Conservation (phyloP, 768 basidiomycete genomes). For the Trametes cingulata region DNA sequence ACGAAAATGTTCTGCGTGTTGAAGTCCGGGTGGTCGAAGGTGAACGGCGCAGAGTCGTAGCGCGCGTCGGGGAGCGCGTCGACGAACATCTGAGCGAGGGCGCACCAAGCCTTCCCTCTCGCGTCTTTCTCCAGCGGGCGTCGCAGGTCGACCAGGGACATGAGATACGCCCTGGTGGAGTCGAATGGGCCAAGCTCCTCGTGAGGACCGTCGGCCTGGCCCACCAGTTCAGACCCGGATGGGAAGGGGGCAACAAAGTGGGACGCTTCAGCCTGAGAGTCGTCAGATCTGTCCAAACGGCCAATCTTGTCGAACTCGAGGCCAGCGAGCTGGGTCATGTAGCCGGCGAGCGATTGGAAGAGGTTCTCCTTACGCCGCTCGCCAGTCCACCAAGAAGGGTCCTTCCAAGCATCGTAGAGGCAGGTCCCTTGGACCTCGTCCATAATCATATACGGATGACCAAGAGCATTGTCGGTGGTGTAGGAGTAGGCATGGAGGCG, state of each 20-base stretch:
- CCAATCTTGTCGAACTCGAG: conserved; percentile 14
- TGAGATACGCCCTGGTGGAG: neutral
- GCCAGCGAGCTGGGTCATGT: conserved; percentile 1
- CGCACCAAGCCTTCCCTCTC: neutral
- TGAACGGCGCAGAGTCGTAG: neutral
- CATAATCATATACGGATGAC: conserved; percentile 5
- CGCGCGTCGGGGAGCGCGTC: neutral
- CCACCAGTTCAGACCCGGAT: neutral
- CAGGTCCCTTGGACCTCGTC: conserved; percentile 2
- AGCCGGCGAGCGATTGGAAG: neutral
- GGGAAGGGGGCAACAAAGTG: neutral
- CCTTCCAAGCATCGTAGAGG: conserved; percentile 9
- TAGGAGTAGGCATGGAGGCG: conserved; percentile 21
- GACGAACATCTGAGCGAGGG: neutral
- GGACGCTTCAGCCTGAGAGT: neutral
- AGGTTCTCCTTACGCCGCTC: conserved; percentile 1
- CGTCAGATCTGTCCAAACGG: neutral
- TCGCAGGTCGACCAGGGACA: neutral
- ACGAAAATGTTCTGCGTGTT: conserved; percentile 11
- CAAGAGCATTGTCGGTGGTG: neutral
- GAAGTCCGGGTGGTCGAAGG: conserved; percentile 6
- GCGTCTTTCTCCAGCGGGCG: neutral
- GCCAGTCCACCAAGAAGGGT: conserved; percentile 7
- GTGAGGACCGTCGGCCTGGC: neutral
- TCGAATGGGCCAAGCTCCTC: neutral